phyloP scores from a whole-genome alignment of 306 rosid genomes.

The Vigna nakashimae region DNA sequence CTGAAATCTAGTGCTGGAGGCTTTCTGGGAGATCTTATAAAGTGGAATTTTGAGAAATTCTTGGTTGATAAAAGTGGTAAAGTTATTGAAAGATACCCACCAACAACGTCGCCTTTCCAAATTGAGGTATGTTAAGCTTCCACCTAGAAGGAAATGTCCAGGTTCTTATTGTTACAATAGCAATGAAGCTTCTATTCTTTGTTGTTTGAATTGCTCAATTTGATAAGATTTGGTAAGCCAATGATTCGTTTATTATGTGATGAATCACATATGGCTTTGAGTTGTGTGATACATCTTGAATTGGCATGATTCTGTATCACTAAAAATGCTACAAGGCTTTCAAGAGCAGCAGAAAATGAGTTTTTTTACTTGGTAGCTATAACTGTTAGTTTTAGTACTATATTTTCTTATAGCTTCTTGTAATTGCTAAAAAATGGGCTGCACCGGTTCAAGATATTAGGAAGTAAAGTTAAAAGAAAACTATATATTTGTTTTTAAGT shows the following conservation, averaged over 20 bases:
- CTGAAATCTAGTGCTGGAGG: constrained; percentile 95
- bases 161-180: constrained; percentile 12
- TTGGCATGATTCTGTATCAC: not conserved
- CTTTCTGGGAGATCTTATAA: constrained; percentile 80
- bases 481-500: not conserved
- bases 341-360: constrained; percentile 3
- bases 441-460: not conserved
- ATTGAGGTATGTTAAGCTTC: constrained; percentile 73
- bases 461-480: not conserved
- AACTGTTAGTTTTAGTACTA: not conserved
- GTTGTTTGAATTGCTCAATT: constrained; percentile 10
- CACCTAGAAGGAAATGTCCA: not conserved
- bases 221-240: not conserved
- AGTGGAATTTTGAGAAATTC: constrained; percentile 99
- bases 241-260: not conserved
- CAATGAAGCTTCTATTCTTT: not conserved
- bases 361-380: constrained; percentile 3
- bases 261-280: not conserved
- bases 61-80: constrained; percentile 94
- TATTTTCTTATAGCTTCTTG: not conserved
- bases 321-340: constrained; percentile 2
- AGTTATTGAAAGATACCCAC: constrained; percentile 90
- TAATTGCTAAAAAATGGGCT: not conserved
- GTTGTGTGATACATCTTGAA: not conserved
- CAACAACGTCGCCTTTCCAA: constrained; percentile 96